These are phyloP conservation scores for Myrica gale DNA, from an alignment of 306 rosid species.

Conservation along the genomic window DNA sequence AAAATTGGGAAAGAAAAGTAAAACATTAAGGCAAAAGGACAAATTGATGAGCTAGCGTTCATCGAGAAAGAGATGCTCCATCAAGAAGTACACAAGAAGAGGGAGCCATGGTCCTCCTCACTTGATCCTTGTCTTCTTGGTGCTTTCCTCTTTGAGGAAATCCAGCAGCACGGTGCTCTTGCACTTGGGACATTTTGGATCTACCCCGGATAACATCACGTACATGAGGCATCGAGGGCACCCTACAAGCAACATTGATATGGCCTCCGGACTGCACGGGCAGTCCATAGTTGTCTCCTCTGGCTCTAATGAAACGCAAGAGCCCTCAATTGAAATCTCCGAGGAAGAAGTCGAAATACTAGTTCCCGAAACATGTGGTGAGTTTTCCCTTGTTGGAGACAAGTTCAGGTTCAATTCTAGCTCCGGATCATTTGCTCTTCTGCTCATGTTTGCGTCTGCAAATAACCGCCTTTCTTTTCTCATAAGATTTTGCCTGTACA, in stretches of 20 bases:
- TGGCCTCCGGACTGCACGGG: background rate
- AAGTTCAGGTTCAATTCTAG: conserved; percentile 39
- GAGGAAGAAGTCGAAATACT: conserved; percentile 18
- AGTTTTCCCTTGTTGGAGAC: conserved; percentile 25
- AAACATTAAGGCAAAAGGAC: too few species aligned
- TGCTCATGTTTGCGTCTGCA: conserved; percentile 23
- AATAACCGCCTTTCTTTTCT: too few species aligned
- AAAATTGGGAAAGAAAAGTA: too few species aligned
- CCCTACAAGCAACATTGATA: conserved; percentile 34
- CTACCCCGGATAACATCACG: conserved; percentile 42
- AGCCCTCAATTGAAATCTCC: conserved; percentile 34
- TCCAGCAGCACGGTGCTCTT: conserved; percentile 50
- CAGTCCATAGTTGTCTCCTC: conserved; percentile 13
- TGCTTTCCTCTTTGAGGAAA: conserved; percentile 34
- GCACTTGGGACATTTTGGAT: conserved; percentile 59
- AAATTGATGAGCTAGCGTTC: too few species aligned
- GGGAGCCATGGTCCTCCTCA: conserved; percentile 5
- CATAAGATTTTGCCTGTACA: too few species aligned
- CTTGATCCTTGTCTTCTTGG: conserved; percentile 5
- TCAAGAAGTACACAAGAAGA: background rate
- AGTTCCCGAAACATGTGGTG: background rate
- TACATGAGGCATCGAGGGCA: conserved; percentile 67
- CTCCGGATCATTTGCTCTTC: conserved; percentile 32
- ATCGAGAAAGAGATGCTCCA: background rate
- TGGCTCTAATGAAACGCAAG: conserved; percentile 46